phyloP scores from a whole-genome alignment of 352 stramenopile genomes.

The Saprolegnia parasitica region DNA sequence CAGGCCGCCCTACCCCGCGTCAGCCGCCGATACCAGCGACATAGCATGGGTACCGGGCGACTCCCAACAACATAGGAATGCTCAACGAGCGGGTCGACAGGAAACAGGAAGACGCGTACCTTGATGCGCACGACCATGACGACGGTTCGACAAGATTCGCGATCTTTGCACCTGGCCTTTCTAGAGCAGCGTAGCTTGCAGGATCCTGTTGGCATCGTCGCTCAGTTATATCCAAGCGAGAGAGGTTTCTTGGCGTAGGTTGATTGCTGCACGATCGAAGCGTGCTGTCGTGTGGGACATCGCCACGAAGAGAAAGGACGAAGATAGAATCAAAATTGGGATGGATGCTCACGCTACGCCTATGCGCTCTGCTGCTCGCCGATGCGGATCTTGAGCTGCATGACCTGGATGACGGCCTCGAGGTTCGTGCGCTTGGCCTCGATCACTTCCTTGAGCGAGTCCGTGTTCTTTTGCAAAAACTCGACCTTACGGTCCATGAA shows the following conservation, averaged over 20 bases:
- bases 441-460: slow-evolving; percentile 88
- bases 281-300: too few species aligned
- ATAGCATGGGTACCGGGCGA: slow-evolving; percentile 37
- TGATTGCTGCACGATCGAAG: too few species aligned
- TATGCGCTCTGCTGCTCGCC: slow-evolving; percentile 17
- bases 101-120: slow-evolving; percentile 73
- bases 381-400: slow-evolving; percentile 76
- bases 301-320: too few species aligned
- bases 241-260: too few species aligned
- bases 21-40: background rate
- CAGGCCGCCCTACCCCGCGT: slow-evolving; percentile 41
- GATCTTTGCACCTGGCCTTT: background rate
- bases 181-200: background rate
- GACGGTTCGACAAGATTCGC: background rate
- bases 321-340: too few species aligned
- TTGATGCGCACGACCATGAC: slow-evolving; percentile 48
- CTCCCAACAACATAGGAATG: slow-evolving; percentile 78
- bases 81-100: slow-evolving; percentile 54
- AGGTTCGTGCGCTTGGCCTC: slow-evolving; percentile 76
- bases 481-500: slow-evolving; percentile 92
- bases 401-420: slow-evolving; percentile 72
- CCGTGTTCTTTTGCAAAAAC: slow-evolving; percentile 90
- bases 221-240: too few species aligned
- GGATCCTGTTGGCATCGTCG: too few species aligned
- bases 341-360: too few species aligned